phyloP scores from a whole-genome alignment of 2,329 filamentous ascomycete genomes.

The Cladosporium sp. region DNA sequence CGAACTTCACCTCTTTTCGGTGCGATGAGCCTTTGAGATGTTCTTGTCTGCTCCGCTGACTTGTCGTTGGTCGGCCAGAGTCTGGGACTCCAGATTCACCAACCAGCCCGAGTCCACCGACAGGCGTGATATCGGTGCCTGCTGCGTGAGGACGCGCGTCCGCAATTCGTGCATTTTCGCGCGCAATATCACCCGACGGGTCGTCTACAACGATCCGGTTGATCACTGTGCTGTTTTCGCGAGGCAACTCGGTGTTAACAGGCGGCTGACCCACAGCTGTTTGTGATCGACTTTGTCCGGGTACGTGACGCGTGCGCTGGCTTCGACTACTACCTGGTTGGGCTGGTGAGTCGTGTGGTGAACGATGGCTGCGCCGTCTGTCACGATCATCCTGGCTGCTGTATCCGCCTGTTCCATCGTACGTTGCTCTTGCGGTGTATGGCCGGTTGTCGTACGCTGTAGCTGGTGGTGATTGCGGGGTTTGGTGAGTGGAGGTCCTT shows the following conservation, averaged over 20 bases:
- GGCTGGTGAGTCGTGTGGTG: slow-evolving; percentile 50
- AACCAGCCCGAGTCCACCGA: slow-evolving; percentile 52
- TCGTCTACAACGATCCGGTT: slow-evolving; percentile 76
- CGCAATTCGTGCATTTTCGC: slow-evolving; percentile 69
- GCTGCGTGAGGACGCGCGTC: slow-evolving; percentile 54
- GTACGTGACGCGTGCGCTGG: slow-evolving; percentile 39
- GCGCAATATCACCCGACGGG: slow-evolving; percentile 70
- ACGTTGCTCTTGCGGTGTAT: slow-evolving; percentile 30
- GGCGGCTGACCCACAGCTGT: slow-evolving; percentile 57
- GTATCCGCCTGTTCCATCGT: slow-evolving; percentile 44
- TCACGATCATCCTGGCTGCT: slow-evolving; percentile 43
- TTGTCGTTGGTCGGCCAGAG: slow-evolving; percentile 34
- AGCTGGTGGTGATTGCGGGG: slow-evolving; percentile 28
- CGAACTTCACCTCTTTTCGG: slow-evolving; percentile 82
- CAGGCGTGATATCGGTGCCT: slow-evolving; percentile 48
- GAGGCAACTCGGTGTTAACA: slow-evolving; percentile 57
- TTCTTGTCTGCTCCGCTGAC: slow-evolving; percentile 57
- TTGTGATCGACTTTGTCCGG: slow-evolving; percentile 48
- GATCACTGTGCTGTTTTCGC: slow-evolving; percentile 78
- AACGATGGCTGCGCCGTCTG: slow-evolving; percentile 41
- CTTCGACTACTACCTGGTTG: slow-evolving; percentile 47
- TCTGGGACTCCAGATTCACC: slow-evolving; percentile 55
- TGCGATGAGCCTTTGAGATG: slow-evolving; percentile 54
- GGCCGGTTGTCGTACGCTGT: slow-evolving; percentile 31
- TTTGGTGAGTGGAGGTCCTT: slow-evolving; percentile 27